Evolutionary conservation across 2,329 filamentous ascomycete species (phyloP).

Genomic region (Thyridium curvatum): DNA sequence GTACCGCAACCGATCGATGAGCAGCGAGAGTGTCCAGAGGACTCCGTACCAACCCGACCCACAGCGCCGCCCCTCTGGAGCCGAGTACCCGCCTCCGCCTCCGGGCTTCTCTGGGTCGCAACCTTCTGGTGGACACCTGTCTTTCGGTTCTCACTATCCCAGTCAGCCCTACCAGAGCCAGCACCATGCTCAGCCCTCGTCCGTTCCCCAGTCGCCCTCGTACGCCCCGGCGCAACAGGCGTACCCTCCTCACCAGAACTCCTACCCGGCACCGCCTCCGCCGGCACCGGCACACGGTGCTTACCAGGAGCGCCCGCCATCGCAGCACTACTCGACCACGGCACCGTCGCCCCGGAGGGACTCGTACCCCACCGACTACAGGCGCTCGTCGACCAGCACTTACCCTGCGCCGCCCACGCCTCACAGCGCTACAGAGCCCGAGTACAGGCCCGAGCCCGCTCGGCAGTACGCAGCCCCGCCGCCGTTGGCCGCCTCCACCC

Average conservation of each 20-base stretch:
- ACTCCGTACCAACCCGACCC: slow-evolving; percentile 20
- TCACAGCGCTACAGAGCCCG: slow-evolving; percentile 5
- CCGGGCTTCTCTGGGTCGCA: slow-evolving; percentile 12
- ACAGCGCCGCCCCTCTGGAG: slow-evolving; percentile 22
- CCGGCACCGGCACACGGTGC: slow-evolving; percentile 9
- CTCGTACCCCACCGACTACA: slow-evolving; percentile 4
- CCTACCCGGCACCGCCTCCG: slow-evolving; percentile 1
- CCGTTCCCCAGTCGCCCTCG: slow-evolving; percentile 23
- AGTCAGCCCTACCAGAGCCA: slow-evolving; percentile 8
- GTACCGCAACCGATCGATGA: slow-evolving; percentile 22
- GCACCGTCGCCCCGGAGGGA: slow-evolving; percentile 14
- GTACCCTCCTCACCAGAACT: slow-evolving; percentile 6
- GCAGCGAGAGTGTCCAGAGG: slow-evolving; percentile 21
- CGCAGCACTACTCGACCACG: slow-evolving; percentile 16
- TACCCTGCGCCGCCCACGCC: slow-evolving; percentile 5
- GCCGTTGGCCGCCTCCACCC: background rate
- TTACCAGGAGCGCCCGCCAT: slow-evolving; percentile 19
- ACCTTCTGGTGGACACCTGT: slow-evolving; percentile 14
- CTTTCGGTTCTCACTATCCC: slow-evolving; percentile 18
- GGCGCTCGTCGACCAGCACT: slow-evolving; percentile 2
- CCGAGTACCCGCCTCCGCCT: slow-evolving; percentile 22
- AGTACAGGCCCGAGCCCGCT: slow-evolving; percentile 1
- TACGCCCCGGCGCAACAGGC: slow-evolving; percentile 13
- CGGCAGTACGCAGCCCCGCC: too few species aligned
- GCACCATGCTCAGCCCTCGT: slow-evolving; percentile 16